Evolutionary conservation across 768 basidiomycete genomes (phyloP).

Genomic region (Mycena indigotica): DNA sequence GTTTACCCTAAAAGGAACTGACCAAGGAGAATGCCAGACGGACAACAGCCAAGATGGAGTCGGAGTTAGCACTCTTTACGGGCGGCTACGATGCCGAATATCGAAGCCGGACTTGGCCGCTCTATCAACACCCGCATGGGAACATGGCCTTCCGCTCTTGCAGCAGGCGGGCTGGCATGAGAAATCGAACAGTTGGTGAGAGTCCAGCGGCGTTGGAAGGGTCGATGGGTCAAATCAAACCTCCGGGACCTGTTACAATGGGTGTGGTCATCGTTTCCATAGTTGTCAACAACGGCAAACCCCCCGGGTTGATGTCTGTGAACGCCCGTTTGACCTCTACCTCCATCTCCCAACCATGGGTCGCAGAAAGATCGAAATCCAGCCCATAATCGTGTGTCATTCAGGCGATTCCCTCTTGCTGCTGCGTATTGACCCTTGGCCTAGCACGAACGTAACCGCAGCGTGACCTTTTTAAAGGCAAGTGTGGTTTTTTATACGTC

Average conservation of each 20-base stretch:
- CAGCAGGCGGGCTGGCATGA: slow-evolving; percentile 16
- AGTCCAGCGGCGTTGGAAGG: background rate
- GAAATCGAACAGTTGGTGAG: slow-evolving; percentile 4
- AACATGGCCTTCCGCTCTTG: slow-evolving; percentile 4
- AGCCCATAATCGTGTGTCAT: slow-evolving; percentile 66
- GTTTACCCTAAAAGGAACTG: too few relatives aligned
- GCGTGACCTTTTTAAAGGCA: slow-evolving; percentile 77
- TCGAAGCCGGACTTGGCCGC: slow-evolving; percentile 11
- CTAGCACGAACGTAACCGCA: slow-evolving; percentile 73
- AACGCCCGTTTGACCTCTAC: slow-evolving; percentile 20
- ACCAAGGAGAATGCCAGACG: slow-evolving; percentile 12
- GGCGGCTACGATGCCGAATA: slow-evolving; percentile 18
- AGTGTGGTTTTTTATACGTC: slow-evolving; percentile 19
- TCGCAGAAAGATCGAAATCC: slow-evolving; percentile 74
- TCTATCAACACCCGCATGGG: slow-evolving; percentile 20
- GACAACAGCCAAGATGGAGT: slow-evolving; percentile 4
- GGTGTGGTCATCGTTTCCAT: slow-evolving; percentile 22
- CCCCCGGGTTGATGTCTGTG: slow-evolving; percentile 23
- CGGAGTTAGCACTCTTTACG: slow-evolving; percentile 20
- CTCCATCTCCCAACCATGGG: slow-evolving; percentile 47
- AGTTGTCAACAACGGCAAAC: slow-evolving; percentile 11
- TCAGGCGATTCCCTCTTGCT: background rate
- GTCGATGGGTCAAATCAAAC: background rate
- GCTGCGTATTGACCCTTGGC: slow-evolving; percentile 1
- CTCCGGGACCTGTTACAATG: slow-evolving; percentile 1